Percentiles rank a stretch among this genome's conserved stretches.
Evolutionary conservation across 257 asterid species (phyloP).

Genomic region (Solanum clarkiae): DNA sequence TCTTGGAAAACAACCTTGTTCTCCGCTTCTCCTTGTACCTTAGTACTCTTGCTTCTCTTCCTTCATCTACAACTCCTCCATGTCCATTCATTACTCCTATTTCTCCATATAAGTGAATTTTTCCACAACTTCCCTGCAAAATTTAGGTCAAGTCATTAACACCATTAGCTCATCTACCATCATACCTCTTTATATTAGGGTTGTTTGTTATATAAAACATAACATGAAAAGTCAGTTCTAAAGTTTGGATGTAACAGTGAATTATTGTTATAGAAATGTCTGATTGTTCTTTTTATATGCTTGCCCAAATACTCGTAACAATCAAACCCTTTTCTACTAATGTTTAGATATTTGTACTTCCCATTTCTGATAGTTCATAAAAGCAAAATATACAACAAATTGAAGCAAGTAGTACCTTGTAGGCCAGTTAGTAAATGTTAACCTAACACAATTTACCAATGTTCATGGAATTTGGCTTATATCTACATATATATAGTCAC

Average conservation of each 20-base stretch:
- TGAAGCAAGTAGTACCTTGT: neutral
- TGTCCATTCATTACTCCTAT: slow-evolving; percentile 12
- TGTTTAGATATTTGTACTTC: neutral
- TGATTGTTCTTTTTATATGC: neutral
- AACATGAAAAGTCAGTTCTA: too few species aligned
- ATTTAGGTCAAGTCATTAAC: neutral
- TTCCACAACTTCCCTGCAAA: slow-evolving; percentile 43
- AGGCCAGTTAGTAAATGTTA: neutral
- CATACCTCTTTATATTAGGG: neutral
- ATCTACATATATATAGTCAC: neutral
- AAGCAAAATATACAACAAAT: neutral
- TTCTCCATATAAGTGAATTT: slow-evolving; percentile 29
- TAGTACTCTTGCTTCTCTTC: slow-evolving; percentile 47
- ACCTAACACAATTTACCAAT: neutral
- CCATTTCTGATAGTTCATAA: neutral
- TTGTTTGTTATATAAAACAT: too few species aligned
- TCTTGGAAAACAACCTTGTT: slow-evolving; percentile 53
- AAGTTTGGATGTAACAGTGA: too few species aligned
- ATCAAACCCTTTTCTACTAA: neutral
- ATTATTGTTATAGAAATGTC: too few species aligned
- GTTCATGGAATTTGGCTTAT: neutral
- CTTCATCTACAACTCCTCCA: slow-evolving; percentile 14
- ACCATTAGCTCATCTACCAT: neutral
- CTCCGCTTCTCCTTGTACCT: slow-evolving; percentile 61
- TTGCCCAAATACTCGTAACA: neutral